A percentile compares a stretch with the other conserved stretches of the same genome.
Evolutionary conservation across 1,284 basidiomycete genomes (phyloP).

Genomic region (Cryptococcus floricola): DNA sequence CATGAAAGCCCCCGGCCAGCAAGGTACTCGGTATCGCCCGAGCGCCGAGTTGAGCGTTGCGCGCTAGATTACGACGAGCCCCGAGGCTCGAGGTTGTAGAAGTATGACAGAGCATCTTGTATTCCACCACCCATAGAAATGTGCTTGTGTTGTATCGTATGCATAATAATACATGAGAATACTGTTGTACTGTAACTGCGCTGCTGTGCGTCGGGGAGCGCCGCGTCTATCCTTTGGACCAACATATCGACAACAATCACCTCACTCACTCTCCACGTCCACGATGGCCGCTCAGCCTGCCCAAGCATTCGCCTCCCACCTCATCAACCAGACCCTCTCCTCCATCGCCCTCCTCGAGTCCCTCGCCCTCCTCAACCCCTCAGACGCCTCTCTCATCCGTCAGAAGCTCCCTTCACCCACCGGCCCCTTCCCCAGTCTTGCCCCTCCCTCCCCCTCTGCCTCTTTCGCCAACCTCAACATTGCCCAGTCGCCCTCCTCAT

Average conservation of each 20-base stretch:
- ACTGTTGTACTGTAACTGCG: background rate
- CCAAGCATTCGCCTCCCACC: conserved; percentile 37
- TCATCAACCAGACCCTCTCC: conserved; percentile 41
- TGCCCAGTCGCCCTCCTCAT: conserved; percentile 5
- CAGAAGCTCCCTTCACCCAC: conserved; percentile 35
- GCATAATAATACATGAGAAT: background rate
- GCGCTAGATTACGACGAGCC: conserved; percentile 27
- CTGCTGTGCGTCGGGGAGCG: background rate
- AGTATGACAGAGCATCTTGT: background rate
- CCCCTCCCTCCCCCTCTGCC: conserved; percentile 6
- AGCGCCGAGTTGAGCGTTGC: conserved; percentile 21
- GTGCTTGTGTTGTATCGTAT: background rate
- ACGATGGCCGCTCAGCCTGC: conserved; percentile 11
- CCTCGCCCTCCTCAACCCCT: conserved; percentile 27
- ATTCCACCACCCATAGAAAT: background rate
- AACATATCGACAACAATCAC: background rate
- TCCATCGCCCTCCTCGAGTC: conserved; percentile 37
- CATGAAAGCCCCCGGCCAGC: conserved; percentile 15
- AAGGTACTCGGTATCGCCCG: conserved; percentile 34
- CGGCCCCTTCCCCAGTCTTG: conserved; percentile 31
- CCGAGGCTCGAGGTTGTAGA: conserved; percentile 1
- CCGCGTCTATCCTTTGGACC: background rate
- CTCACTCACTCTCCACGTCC: background rate
- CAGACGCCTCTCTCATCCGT: conserved; percentile 36
- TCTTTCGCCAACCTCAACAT: conserved; percentile 13